These are phyloP conservation scores for Lagenidium giganteum DNA, from an alignment of 352 stramenopile species.

Conservation along the genomic window DNA sequence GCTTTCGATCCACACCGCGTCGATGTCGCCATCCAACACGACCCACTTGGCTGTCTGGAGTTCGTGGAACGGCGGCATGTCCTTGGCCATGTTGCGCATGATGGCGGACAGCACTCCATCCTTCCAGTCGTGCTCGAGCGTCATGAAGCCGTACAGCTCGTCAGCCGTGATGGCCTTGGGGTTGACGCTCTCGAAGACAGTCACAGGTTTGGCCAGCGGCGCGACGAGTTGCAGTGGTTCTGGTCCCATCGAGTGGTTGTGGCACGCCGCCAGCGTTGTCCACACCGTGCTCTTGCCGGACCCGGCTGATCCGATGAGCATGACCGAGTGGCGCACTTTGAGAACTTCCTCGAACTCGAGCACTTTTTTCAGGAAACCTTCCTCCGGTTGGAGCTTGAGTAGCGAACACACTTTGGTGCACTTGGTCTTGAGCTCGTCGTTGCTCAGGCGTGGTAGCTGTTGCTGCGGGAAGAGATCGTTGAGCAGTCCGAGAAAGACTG, in stretches of 20 bases:
- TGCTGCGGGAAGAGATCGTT: conserved; percentile 86
- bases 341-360: conserved; percentile 92
- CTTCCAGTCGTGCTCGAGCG: conserved; percentile 94
- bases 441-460: conserved; percentile 24
- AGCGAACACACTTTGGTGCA: conserved; percentile 43
- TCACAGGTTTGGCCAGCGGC: conserved; percentile 81
- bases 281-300: conserved; percentile 95
- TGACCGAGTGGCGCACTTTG: conserved; percentile 92
- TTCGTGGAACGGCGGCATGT: conserved; percentile 71
- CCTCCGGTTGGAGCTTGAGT: conserved; percentile 85
- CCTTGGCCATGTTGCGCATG: conserved; percentile 96
- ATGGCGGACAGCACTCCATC: conserved; percentile 93
- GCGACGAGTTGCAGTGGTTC: no score
- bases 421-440: conserved; percentile 34
- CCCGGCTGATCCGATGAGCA: conserved; percentile 90
- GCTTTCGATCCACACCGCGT: conserved; percentile 90
- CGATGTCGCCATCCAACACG: conserved; percentile 90
- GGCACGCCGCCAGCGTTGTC: conserved; percentile 84
- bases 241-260: conserved; percentile 31
- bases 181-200: conserved; percentile 91
- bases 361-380: conserved; percentile 93
- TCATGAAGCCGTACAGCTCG: conserved; percentile 94
- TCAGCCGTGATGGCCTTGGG: conserved; percentile 91
- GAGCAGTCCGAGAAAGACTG: conserved; percentile 90
- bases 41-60: conserved; percentile 85